phyloP scores from a whole-genome alignment of 352 stramenopile species.

The Phytopythium montanum region DNA sequence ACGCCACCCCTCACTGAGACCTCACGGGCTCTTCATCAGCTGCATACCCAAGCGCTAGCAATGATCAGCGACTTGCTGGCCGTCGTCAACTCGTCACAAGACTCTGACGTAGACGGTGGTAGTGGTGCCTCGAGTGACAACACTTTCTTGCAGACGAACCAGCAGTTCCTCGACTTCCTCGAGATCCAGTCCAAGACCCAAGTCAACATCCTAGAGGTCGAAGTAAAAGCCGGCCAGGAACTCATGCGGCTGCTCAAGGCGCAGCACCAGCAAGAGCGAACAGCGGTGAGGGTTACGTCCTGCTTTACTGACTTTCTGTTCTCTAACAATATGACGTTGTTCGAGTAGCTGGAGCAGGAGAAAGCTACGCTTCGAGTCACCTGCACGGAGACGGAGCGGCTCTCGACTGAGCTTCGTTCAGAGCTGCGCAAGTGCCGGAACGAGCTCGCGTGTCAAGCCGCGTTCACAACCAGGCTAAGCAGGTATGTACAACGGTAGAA shows the following conservation, averaged over 20 bases:
- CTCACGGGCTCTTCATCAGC: constrained; percentile 21
- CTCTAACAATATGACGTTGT: neutral
- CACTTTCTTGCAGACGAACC: constrained; percentile 4
- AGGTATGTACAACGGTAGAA: constrained; percentile 20
- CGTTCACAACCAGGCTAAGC: constrained; percentile 36
- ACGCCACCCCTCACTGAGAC: constrained; percentile 5
- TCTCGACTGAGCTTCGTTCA: constrained; percentile 40
- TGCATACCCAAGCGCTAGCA: constrained; percentile 29
- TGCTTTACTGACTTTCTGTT: neutral
- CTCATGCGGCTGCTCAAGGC: constrained; percentile 51
- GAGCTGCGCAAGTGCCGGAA: constrained; percentile 44
- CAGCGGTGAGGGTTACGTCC: constrained; percentile 17
- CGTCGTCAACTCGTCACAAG: neutral
- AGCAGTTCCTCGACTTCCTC: constrained; percentile 41
- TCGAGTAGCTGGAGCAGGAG: constrained; percentile 45
- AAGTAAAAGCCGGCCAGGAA: constrained; percentile 56
- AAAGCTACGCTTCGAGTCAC: constrained; percentile 33
- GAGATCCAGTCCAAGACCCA: constrained; percentile 37
- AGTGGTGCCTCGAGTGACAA: neutral
- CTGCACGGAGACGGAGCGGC: constrained; percentile 34
- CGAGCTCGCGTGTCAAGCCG: constrained; percentile 51
- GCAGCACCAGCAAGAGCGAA: constrained; percentile 46
- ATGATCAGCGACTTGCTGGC: constrained; percentile 24
- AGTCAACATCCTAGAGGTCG: constrained; percentile 54
- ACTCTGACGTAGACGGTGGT: neutral